Conservation (phyloP, 805 yeast genomes). For the Ogataea neopini region DNA sequence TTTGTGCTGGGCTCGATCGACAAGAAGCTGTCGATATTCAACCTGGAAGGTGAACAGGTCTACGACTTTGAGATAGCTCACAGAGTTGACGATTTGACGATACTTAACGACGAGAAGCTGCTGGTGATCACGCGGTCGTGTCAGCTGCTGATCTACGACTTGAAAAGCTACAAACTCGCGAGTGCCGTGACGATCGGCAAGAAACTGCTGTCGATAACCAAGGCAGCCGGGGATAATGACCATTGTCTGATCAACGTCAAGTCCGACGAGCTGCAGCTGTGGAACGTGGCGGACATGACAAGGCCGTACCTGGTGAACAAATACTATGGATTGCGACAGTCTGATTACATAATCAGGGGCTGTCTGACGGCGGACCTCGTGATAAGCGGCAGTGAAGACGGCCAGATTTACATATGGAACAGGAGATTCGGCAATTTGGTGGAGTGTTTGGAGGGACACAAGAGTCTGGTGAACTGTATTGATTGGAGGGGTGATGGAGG, state of each 20-base stretch:
- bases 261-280: constrained; percentile 76
- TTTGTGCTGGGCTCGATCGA: constrained; percentile 81
- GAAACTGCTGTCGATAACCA: constrained; percentile 62
- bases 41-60: constrained; percentile 33
- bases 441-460: constrained; percentile 61
- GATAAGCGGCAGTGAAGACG: constrained; percentile 84
- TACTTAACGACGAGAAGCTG: constrained; percentile 62
- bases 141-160: constrained; percentile 60
- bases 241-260: constrained; percentile 60
- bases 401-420: constrained; percentile 77
- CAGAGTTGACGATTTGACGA: constrained; percentile 67
- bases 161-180: constrained; percentile 35
- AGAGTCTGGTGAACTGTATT: constrained; percentile 70
- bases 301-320: constrained; percentile 51
- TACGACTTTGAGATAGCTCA: constrained; percentile 31
- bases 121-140: constrained; percentile 66
- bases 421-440: constrained; percentile 67
- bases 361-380: constrained; percentile 75
- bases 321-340: constrained; percentile 72
- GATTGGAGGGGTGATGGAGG: constrained; percentile 54
- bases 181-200: constrained; percentile 49
- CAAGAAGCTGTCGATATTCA: constrained; percentile 55
- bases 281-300: constrained; percentile 67
- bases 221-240: constrained; percentile 54
- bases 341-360: constrained; percentile 68